Evolutionary conservation across 441 rosid genomes (phyloP).

Genomic region (Manihot esculenta): DNA sequence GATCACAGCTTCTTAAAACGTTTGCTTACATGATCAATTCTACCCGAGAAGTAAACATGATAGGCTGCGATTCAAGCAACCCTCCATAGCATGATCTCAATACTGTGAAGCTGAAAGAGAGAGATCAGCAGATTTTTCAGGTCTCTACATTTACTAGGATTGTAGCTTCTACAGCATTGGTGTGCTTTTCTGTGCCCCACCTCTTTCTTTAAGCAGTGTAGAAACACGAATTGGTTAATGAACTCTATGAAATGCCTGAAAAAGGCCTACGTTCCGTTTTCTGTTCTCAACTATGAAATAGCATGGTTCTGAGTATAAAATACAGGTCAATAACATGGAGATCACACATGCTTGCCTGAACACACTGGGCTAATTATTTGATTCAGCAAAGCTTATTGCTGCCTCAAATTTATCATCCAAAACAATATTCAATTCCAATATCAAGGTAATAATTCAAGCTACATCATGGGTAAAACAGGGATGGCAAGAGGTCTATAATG

Average conservation of each 20-base stretch:
- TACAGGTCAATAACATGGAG: neutral
- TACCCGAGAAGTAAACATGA: constrained; percentile 43
- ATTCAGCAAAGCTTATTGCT: neutral
- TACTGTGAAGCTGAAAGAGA: neutral
- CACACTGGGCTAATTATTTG: too few species aligned
- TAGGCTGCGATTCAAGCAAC: constrained; percentile 24
- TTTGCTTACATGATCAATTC: constrained; percentile 44
- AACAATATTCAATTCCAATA: constrained; percentile 3
- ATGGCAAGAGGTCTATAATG: neutral
- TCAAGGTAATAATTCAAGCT: neutral
- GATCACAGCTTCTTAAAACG: constrained; percentile 39
- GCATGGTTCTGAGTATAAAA: neutral
- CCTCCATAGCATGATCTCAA: constrained; percentile 37
- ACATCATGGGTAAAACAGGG: neutral
- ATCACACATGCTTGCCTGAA: too few species aligned
- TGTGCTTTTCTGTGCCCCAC: neutral
- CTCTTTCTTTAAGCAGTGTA: neutral
- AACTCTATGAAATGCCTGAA: neutral
- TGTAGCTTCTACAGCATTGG: neutral
- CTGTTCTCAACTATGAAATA: neutral
- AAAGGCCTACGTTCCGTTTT: neutral
- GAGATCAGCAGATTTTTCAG: neutral
- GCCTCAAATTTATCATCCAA: neutral
- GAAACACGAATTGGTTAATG: neutral
- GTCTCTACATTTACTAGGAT: too few species aligned